Evolutionary conservation across 768 basidiomycete species (phyloP), one percentile per base, ranked within the genome.

Genomic region (Phanerochaete carnosa): DNA sequence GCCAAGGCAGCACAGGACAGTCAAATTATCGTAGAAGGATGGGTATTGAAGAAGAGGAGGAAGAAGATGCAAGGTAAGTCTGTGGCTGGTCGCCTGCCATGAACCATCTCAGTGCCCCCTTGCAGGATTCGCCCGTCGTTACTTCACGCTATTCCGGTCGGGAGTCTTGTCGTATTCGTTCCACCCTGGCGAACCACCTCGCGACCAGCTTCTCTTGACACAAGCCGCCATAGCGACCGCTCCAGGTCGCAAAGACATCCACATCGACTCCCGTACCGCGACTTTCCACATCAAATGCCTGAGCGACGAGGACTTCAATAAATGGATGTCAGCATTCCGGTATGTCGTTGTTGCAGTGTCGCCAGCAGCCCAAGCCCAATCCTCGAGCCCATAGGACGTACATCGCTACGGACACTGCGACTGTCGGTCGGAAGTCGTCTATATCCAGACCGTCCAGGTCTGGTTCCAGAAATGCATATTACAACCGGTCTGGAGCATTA

Each of bases 211-310:
- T 52, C 79, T 76, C 25, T 75, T 74, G 1, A 80, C 83, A 45
- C 81, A 83, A 67, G 89, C 92, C 30, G 90, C 90, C n/a, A 86
- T 94, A 61, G 85, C 90, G 23, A 90, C 89, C 22, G 79, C 84
- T 4, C 77, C 78, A n/a, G 87, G 87, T 3, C 83, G 87, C 61
- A 90, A 81, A 70, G 89, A 93, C 66, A 90, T 94, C 53, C 90
- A 92, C 66, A 78, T 94, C 51, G 92, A 94, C 68, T 86, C 89
- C 2, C 81, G 77, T 66, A 85, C 78, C 46, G 87, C 87, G 28
- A 93, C 89, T 0, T 94, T 93, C 69, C 92, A 94, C 72, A 82
- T 94, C 63, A 90, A 88, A 72, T 91, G 89, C 69, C 73, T 91
- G n/a, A 86, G 75, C 50, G 73, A 74, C 19, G 83, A 85, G 9